Evolutionary conservation across 805 yeast genomes (phyloP).

Genomic region (Groenewaldozyma tartarivorans): DNA sequence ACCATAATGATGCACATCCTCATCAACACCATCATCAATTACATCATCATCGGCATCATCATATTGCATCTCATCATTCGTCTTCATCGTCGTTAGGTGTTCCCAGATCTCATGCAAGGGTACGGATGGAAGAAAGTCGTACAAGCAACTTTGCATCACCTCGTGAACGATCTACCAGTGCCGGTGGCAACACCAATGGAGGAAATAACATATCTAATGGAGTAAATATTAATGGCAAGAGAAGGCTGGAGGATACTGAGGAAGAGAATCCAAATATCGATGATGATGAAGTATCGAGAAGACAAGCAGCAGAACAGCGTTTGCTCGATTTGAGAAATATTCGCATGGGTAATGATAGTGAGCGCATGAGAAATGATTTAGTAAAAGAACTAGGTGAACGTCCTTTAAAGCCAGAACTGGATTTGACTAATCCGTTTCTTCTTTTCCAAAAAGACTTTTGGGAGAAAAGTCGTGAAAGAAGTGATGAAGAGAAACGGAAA

Average conservation of each 20-base stretch:
- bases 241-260: background rate
- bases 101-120: background rate
- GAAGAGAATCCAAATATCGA: slow-evolving; percentile 1
- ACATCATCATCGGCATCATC: slow-evolving; percentile 8
- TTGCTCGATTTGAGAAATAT: slow-evolving; percentile 22
- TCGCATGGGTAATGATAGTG: slow-evolving; percentile 23
- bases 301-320: slow-evolving; percentile 14
- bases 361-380: slow-evolving; percentile 27
- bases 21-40: slow-evolving; percentile 4
- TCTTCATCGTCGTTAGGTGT: background rate
- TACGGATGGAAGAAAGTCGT: background rate
- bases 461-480: slow-evolving; percentile 30
- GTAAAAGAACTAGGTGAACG: slow-evolving; percentile 29
- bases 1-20: slow-evolving; percentile 4
- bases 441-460: slow-evolving; percentile 33
- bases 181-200: background rate
- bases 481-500: slow-evolving; percentile 26
- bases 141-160: background rate
- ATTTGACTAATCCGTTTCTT: slow-evolving; percentile 32
- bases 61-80: background rate
- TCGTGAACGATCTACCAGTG: background rate
- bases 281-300: background rate
- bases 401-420: slow-evolving; percentile 30
- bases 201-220: background rate
- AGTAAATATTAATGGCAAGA: background rate